A percentile compares a stretch with the other conserved stretches of the same genome.
These are phyloP conservation scores for Suzukiozyma palmioleophila DNA, from an alignment of 1,139 yeast species.

Conservation along the genomic window DNA sequence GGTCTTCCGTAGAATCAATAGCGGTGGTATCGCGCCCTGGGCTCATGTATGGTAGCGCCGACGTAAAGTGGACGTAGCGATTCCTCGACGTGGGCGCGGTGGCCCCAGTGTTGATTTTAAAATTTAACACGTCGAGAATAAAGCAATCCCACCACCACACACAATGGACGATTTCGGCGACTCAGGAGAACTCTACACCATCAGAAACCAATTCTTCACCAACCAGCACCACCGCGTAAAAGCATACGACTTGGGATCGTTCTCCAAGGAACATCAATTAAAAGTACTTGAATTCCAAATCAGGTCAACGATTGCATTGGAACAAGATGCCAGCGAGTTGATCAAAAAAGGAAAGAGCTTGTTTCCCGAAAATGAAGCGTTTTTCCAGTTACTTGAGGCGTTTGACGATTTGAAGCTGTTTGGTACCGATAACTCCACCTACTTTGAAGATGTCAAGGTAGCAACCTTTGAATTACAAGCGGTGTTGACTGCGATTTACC, in stretches of 20 bases:
- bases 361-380: slow-evolving; percentile 34
- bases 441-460: slow-evolving; percentile 34
- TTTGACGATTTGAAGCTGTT: slow-evolving; percentile 42
- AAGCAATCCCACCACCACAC: slow-evolving; percentile 1
- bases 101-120: not conserved
- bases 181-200: slow-evolving; percentile 40
- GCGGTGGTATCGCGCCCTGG: not conserved
- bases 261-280: slow-evolving; percentile 32
- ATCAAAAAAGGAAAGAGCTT: slow-evolving; percentile 34
- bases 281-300: slow-evolving; percentile 41
- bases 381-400: slow-evolving; percentile 39
- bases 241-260: slow-evolving; percentile 28
- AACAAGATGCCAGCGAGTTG: slow-evolving; percentile 37
- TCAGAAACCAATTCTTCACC: slow-evolving; percentile 45
- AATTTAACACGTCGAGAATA: slow-evolving; percentile 3
- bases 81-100: not conserved
- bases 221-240: slow-evolving; percentile 40
- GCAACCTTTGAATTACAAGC: slow-evolving; percentile 39
- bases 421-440: slow-evolving; percentile 36
- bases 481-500: slow-evolving; percentile 39
- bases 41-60: not conserved
- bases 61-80: no score
- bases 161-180: slow-evolving; percentile 38
- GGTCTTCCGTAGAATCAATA: no score
- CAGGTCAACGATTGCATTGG: slow-evolving; percentile 38